Evolutionary conservation across 2,329 filamentous ascomycete genomes (phyloP), one percentile per base, ranked within the genome.

Genomic region (Fusarium siculi): DNA sequence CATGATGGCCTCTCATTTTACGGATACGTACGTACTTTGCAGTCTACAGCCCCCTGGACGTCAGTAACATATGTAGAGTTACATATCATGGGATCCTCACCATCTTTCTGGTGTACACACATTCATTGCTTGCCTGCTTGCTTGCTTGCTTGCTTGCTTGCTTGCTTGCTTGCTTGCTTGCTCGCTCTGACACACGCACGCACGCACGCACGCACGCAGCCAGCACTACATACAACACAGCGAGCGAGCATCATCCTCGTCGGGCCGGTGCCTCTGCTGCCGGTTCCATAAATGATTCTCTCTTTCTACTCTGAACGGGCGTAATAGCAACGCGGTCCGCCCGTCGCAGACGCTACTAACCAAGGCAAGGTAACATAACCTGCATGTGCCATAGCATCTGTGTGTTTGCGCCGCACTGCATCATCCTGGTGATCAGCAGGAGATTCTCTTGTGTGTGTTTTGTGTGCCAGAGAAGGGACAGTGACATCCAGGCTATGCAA

Each of bases 331-430:
- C 30, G 47, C 39, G 66, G 56, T 64, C 66, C 72, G 70, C 70
- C 71, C 68, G 55, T 50, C 42, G 60, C 60, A 62, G 34, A 66
- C 74, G 46, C 65, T 76, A 57, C 60, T 53, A 43, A 54, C 61
- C 63, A 64, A 74, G 40, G 16, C 30, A 23, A 57, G 54, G 54
- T 57, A 57, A 50, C 55, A 57, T 57, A 57, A 50, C 55, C 44
- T 57, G 39, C 71, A 32, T 64, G 47, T 63, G 23, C 59, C 54
- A 58, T 40, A 34, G 37, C 66, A 49, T 64, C 62, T 73, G 63
- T 62, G 63, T 63, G 62, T 70, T 66, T 70, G 67, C 42, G 59
- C 66, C 44, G 25, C 66, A 63, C 66, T 52, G 52, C 65, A 52
- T 67, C 44, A 28, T 56, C 21, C 28, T 69, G 39, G 53, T 55